phyloP scores from a whole-genome alignment of 2,329 filamentous ascomycete species.

The Trichophyton equinum region DNA sequence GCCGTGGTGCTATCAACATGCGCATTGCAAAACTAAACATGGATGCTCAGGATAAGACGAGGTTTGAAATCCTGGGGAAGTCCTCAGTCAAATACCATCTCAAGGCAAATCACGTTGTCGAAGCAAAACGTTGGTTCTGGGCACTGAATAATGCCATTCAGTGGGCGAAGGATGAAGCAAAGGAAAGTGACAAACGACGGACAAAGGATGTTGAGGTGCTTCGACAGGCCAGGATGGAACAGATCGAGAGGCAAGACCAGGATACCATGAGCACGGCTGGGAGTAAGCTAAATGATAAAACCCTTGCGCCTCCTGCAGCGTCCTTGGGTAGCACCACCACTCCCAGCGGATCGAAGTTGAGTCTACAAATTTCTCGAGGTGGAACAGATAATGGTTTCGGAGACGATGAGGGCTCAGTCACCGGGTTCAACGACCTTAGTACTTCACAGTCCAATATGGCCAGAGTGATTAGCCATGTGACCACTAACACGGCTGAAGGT shows the following conservation, averaged over 20 bases:
- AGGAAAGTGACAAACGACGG: conserved; percentile 69
- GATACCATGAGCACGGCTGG: conserved; percentile 22
- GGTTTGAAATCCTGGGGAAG: conserved; percentile 95
- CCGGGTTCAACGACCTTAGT: conserved; percentile 47
- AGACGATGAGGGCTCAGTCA: conserved; percentile 43
- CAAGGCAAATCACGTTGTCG: conserved; percentile 94
- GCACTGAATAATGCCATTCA: conserved; percentile 97
- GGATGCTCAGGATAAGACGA: conserved; percentile 93
- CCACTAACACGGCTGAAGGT: conserved; percentile 43
- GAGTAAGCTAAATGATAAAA: conserved; percentile 26
- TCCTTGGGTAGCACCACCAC: conserved; percentile 23
- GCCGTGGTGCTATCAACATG: conserved; percentile 97
- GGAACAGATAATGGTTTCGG: conserved; percentile 36
- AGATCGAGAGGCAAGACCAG: conserved; percentile 43
- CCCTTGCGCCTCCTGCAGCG: conserved; percentile 24
- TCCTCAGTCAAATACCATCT: conserved; percentile 97
- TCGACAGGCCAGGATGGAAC: conserved; percentile 67
- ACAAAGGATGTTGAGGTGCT: conserved; percentile 63
- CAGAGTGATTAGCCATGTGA: conserved; percentile 37
- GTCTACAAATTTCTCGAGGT: conserved; percentile 36
- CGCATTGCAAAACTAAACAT: conserved; percentile 87
- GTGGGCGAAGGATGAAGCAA: conserved; percentile 93
- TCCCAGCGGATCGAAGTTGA: conserved; percentile 35
- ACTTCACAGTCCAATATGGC: conserved; percentile 38
- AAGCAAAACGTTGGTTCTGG: conserved; percentile 99